These are phyloP conservation scores for Starmerella tilneyi DNA, from an alignment of 805 yeast genomes.

Conservation along the genomic window DNA sequence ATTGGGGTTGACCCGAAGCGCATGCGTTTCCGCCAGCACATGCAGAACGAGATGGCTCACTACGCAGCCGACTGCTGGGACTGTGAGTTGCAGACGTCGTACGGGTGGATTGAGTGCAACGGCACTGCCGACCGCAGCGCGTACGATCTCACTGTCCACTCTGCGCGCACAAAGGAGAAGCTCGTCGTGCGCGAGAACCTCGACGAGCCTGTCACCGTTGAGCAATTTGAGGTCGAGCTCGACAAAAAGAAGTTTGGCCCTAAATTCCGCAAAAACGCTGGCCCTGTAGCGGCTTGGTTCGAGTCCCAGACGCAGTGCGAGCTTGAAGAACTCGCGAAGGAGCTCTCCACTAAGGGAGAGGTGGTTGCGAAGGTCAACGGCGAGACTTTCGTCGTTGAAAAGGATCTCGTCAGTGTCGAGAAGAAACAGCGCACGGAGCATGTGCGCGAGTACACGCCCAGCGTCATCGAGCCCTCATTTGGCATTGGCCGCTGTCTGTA, in stretches of 20 bases:
- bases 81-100: slow-evolving; percentile 89
- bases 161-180: slow-evolving; percentile 91
- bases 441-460: slow-evolving; percentile 90
- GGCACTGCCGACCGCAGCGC: slow-evolving; percentile 99
- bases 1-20: slow-evolving; percentile 82
- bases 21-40: slow-evolving; percentile 95
- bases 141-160: slow-evolving; percentile 88
- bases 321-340: slow-evolving; percentile 62
- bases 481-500: slow-evolving; percentile 97
- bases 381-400: slow-evolving; percentile 60
- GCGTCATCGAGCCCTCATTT: slow-evolving; percentile 97
- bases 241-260: slow-evolving; percentile 97
- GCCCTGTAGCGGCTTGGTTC: slow-evolving; percentile 76
- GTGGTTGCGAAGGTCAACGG: slow-evolving; percentile 61
- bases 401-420: slow-evolving; percentile 60
- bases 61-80: slow-evolving; percentile 99
- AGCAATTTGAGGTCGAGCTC: slow-evolving; percentile 71
- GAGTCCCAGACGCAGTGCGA: slow-evolving; percentile 70
- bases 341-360: slow-evolving; percentile 52
- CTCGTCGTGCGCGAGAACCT: slow-evolving; percentile 86
- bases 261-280: slow-evolving; percentile 92
- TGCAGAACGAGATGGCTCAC: slow-evolving; percentile 99
- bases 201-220: slow-evolving; percentile 73
- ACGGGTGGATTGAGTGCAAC: slow-evolving; percentile 99
- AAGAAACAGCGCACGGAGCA: slow-evolving; percentile 76